Evolutionary conservation across 139 green algal species (phyloP).

Genomic region (Auxenochlorella pyrenoidosa): DNA sequence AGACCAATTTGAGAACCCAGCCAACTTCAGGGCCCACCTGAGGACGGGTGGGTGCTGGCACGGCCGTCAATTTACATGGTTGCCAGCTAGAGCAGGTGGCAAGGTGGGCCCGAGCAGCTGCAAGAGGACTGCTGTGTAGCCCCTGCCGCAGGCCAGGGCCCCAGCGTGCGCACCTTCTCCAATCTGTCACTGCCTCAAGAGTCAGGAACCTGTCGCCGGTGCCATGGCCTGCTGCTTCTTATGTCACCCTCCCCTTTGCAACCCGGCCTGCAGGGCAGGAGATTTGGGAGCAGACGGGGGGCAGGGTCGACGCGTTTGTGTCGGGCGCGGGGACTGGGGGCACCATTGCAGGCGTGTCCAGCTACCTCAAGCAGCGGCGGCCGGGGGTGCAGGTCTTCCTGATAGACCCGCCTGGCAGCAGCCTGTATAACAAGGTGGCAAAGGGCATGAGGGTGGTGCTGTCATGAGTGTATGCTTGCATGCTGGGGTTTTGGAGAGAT

Average conservation of each 20-base stretch:
- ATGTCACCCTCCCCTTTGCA: neutral
- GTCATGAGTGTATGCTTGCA: too few species aligned
- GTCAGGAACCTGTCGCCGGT: too few species aligned
- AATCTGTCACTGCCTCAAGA: neutral
- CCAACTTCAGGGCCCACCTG: constrained; percentile 88
- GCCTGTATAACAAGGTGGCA: constrained; percentile 87
- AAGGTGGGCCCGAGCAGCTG: too few species aligned
- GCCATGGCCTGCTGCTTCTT: too few species aligned
- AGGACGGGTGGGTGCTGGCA: constrained; percentile 50
- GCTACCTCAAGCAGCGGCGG: constrained; percentile 68
- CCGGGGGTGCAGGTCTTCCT: constrained; percentile 65
- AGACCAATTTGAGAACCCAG: constrained; percentile 97
- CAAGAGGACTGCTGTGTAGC: too few species aligned
- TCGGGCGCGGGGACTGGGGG: constrained; percentile 92
- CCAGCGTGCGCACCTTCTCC: neutral
- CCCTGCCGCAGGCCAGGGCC: neutral
- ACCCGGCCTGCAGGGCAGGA: constrained; percentile 58
- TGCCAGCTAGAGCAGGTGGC: too few species aligned
- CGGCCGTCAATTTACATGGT: neutral
- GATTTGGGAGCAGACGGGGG: constrained; percentile 86
- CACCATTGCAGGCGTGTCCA: constrained; percentile 91
- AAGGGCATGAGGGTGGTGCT: neutral
- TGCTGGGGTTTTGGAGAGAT: neutral
- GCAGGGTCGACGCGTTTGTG: constrained; percentile 91
- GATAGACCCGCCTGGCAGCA: constrained; percentile 89